Percentiles rank a stretch among this genome's conserved stretches.
Evolutionary conservation across 768 basidiomycete genomes (phyloP).

Genomic region (Coprinellus aureogranulatus): DNA sequence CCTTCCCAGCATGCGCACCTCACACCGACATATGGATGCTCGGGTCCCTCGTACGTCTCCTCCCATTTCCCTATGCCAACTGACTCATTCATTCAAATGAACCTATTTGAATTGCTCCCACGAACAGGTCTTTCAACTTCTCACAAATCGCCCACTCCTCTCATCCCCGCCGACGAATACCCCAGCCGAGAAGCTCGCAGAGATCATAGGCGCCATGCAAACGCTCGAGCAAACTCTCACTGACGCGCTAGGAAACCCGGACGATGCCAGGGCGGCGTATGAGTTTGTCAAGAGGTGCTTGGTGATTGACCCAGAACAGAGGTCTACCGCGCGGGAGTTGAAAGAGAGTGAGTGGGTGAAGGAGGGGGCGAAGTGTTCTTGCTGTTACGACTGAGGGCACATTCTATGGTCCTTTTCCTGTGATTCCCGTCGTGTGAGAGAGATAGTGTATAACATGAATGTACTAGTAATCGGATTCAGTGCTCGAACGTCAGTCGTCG

Average conservation of each 20-base stretch:
- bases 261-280: neutral
- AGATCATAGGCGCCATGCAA: neutral
- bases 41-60: conserved; percentile 10
- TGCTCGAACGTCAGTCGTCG: no score
- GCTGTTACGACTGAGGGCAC: neutral
- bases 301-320: neutral
- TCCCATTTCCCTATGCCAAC: neutral
- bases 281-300: neutral
- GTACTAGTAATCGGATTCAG: no score
- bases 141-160: conserved; percentile 56
- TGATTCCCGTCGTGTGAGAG: no score
- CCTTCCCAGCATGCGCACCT: conserved; percentile 10
- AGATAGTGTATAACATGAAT: no score
- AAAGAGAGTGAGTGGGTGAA: neutral
- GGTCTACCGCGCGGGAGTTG: neutral
- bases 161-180: neutral
- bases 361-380: neutral
- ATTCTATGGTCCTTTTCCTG: no score
- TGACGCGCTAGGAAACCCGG: neutral
- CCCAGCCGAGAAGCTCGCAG: neutral
- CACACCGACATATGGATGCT: conserved; percentile 19
- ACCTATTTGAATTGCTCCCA: no score
- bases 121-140: conserved; percentile 62
- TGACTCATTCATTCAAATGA: no score
- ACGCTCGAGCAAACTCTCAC: neutral